Evolutionary conservation across 352 stramenopile species (phyloP), one percentile per base, ranked within the genome.

Genomic region (Globisporangium rhizosaccharum): DNA sequence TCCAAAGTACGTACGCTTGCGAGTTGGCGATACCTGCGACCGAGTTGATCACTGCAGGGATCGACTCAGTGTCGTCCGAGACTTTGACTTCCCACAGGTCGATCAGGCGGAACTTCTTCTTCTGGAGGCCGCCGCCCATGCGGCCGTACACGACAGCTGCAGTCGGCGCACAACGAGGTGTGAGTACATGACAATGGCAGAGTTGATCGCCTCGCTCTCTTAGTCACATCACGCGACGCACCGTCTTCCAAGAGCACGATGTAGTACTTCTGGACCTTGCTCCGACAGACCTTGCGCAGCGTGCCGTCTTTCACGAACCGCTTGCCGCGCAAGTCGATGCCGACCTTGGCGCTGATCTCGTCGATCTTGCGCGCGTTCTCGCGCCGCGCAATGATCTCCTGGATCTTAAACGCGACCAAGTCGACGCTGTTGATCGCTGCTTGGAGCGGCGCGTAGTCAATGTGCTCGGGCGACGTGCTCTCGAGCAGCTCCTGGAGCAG

Each of bases 251-350:
- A 67, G 28, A 95, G 64, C 39, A 91, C 84, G 39, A 95, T 85
- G 63, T 92, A 90, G 63, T 93, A 95, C 55, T 71, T 76, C 25
- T 92, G 79, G 1, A 95, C 84, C 48, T 90, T 88, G 61, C 80
- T 87, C 33, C 85, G 82, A 53, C 85, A 93, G 28, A 95, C 85
- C 66, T 95, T 95, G n/a, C 79, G 79, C 56, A 95, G 60, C 56
- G 79, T 73, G 30, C 85, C 85, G n/a, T 92, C 85, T 33, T 78
- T 76, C 49, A 93, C 71, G 42, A 90, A 92, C 18, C 79, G 73
- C 18, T 73, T 71, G 33, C 80, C 82, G 17, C 62, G 67, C 8
- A 93, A 68, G 61, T 88, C 71, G 12, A 93, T 76, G 6, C 83
- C 82, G n/a, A 90, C 76, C 57, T 85, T 83, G 0, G 68, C 66